Percentiles rank a stretch among this genome's conserved stretches.
Conservation (phyloP, 1,284 basidiomycete species). For the Moesziomyces antarcticus region DNA sequence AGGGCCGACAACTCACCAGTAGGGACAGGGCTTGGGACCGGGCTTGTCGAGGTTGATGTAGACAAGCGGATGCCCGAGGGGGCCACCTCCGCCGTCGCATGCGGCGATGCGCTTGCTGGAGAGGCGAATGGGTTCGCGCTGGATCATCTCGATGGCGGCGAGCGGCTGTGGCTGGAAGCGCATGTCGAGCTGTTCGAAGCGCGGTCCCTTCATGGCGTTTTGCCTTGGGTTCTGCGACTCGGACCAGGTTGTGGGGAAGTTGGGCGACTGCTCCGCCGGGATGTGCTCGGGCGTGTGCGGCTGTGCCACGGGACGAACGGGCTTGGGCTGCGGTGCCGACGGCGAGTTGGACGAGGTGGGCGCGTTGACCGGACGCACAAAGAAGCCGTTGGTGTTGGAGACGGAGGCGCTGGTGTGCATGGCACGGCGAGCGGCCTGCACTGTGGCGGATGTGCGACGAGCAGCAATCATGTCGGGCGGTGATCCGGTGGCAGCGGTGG, state of each 20-base stretch:
- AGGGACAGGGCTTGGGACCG: constrained; percentile 63
- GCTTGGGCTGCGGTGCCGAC: constrained; percentile 34
- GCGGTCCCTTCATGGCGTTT: constrained; percentile 74
- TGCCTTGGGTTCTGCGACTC: constrained; percentile 70
- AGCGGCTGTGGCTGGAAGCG: constrained; percentile 88
- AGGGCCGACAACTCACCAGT: constrained; percentile 49
- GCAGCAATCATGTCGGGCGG: constrained; percentile 14
- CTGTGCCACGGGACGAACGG: constrained; percentile 49
- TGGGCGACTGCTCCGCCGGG: constrained; percentile 55
- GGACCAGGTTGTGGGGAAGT: constrained; percentile 60
- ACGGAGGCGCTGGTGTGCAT: constrained; percentile 17
- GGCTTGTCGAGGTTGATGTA: constrained; percentile 84
- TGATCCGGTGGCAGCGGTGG: too few species aligned
- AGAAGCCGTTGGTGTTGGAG: constrained; percentile 35
- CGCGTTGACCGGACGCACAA: constrained; percentile 46
- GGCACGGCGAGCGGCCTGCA: constrained; percentile 17
- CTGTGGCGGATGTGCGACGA: constrained; percentile 5
- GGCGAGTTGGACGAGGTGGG: constrained; percentile 53
- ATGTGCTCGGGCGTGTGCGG: constrained; percentile 55
- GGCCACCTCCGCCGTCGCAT: constrained; percentile 89
- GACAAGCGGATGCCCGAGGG: constrained; percentile 91
- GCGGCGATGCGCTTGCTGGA: constrained; percentile 83
- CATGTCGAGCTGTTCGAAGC: constrained; percentile 91
- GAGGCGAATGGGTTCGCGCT: constrained; percentile 83
- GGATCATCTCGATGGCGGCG: constrained; percentile 89